phyloP scores from a whole-genome alignment of 2,329 filamentous ascomycete species.

The Dactylellina haptotyla region DNA sequence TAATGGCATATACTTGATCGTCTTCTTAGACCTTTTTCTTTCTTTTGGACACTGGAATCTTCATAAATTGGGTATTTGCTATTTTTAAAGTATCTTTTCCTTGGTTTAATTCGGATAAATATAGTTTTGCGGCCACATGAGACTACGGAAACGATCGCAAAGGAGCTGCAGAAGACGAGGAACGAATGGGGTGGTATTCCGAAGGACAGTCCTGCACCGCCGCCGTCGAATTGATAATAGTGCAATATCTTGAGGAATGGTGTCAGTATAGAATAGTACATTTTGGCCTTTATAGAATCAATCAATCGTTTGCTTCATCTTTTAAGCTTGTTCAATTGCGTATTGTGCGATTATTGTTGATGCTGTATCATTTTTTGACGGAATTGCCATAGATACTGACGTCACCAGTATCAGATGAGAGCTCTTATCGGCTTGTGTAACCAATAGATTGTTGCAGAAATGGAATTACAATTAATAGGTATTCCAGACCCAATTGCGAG shows the following conservation, averaged over 20 bases:
- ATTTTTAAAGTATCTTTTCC: background rate
- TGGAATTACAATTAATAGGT: background rate
- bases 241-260: background rate
- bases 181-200: slow-evolving; percentile 48
- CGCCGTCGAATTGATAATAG: background rate
- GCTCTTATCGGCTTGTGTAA: slow-evolving; percentile 10
- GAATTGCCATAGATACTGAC: background rate
- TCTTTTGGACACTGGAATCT: background rate
- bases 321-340: too few relatives aligned
- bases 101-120: background rate
- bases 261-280: background rate
- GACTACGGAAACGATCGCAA: slow-evolving; percentile 29
- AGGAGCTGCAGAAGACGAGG: slow-evolving; percentile 31
- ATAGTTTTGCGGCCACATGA: slow-evolving; percentile 35
- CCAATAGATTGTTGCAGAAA: background rate
- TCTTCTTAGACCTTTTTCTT: background rate
- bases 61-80: background rate
- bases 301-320: background rate
- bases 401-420: background rate
- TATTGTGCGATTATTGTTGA: too few relatives aligned
- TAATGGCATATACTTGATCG: background rate
- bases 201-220: slow-evolving; percentile 23
- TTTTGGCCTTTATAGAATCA: background rate
- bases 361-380: background rate
- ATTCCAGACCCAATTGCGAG: too few relatives aligned